Percentiles rank a stretch among this genome's conserved stretches.
Conservation (phyloP, 306 rosid genomes). For the Sophora flavescens region DNA sequence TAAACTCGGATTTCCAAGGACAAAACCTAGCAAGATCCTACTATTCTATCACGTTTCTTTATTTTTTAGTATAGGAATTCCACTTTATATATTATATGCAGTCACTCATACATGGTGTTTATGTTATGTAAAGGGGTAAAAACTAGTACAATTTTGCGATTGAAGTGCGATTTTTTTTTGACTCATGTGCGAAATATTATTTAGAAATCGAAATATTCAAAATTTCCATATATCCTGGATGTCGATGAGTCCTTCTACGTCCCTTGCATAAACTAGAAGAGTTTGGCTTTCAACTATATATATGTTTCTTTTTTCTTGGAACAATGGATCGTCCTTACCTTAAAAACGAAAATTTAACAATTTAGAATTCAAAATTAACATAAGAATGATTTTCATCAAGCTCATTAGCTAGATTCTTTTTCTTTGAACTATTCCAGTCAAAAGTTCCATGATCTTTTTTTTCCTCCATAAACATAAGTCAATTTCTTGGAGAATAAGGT, state of each 20-base stretch:
- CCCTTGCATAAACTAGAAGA: conserved; percentile 35
- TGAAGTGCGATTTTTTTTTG: no score
- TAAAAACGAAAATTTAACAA: neutral
- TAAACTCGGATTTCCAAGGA: conserved; percentile 29
- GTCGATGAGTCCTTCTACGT: conserved; percentile 3
- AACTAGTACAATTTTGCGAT: conserved; percentile 24
- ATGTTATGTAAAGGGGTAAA: neutral
- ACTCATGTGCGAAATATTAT: neutral
- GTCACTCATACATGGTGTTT: conserved; percentile 4
- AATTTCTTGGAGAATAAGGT: neutral
- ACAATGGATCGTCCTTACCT: conserved; percentile 3
- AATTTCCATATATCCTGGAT: conserved; percentile 40
- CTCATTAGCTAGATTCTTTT: neutral
- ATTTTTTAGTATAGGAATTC: neutral
- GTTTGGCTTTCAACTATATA: neutral
- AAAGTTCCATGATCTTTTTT: neutral
- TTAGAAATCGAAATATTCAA: neutral
- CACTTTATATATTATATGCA: neutral
- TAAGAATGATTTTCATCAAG: conserved; percentile 4
- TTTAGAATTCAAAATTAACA: neutral
- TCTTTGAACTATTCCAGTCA: neutral
- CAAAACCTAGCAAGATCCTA: conserved; percentile 35
- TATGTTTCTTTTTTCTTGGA: neutral
- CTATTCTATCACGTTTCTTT: conserved; percentile 11
- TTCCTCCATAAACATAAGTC: neutral